Conservation (phyloP, 75 land plant species). For the Adiantum capillusveneris region DNA sequence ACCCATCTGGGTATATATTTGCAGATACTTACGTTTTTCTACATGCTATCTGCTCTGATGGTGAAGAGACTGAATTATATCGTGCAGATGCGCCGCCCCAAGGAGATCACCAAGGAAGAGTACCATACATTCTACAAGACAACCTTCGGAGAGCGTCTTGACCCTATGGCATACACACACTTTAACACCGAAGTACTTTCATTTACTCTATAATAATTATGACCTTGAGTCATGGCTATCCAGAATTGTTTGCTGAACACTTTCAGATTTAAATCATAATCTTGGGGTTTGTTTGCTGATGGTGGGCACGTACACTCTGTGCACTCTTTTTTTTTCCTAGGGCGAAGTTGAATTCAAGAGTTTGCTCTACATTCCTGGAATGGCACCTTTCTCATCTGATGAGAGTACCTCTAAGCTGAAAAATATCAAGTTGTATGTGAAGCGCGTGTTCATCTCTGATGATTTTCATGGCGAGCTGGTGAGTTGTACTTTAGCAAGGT, state of each 20-base stretch:
- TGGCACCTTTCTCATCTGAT: constrained; percentile 91
- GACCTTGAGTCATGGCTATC: no score
- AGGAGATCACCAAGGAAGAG: constrained; percentile 85
- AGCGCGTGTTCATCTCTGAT: constrained; percentile 96
- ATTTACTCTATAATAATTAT: no score
- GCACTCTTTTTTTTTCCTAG: constrained; percentile 27
- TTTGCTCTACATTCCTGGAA: constrained; percentile 88
- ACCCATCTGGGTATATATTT: constrained; percentile 11
- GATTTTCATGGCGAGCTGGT: constrained; percentile 97
- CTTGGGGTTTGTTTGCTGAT: background rate
- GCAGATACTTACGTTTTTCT: background rate
- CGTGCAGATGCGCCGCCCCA: constrained; percentile 70
- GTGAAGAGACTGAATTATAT: background rate
- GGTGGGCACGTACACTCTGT: background rate
- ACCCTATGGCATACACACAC: constrained; percentile 91
- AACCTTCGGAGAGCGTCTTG: constrained; percentile 87
- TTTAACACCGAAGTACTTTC: constrained; percentile 90
- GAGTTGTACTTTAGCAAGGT: constrained; percentile 8
- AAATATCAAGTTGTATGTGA: constrained; percentile 84
- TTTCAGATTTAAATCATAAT: no score
- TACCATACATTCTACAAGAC: constrained; percentile 92
- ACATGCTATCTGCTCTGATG: background rate
- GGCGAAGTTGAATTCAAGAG: constrained; percentile 97
- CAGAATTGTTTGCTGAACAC: no score
- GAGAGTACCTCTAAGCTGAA: constrained; percentile 8